Evolutionary conservation across 83 land plant species (phyloP).

Genomic region (Picea engelmannii): DNA sequence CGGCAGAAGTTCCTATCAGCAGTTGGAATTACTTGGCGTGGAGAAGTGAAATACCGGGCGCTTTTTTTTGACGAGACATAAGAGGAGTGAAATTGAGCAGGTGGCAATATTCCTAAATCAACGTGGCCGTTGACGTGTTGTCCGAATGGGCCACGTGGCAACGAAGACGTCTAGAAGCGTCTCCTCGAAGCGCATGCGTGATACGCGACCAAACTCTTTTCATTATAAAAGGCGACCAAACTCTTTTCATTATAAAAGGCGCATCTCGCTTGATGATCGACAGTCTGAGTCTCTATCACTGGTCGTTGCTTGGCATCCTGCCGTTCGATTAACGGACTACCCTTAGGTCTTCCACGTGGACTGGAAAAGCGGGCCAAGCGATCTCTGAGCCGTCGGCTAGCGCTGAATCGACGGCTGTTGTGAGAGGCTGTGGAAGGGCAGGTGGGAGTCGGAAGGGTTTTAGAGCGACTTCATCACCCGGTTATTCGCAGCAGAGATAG

Average conservation of each 20-base stretch:
- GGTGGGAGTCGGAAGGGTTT: slow-evolving; percentile 1
- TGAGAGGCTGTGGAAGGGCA: neutral
- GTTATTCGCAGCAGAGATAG: neutral
- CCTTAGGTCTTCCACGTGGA: neutral
- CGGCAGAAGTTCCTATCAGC: no score
- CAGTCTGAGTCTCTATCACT: neutral
- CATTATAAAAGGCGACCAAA: neutral
- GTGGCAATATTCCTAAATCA: neutral
- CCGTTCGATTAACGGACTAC: neutral
- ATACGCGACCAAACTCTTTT: neutral
- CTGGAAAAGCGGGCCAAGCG: neutral
- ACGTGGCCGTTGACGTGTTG: neutral
- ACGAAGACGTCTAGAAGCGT: neutral
- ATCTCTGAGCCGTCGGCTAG: neutral
- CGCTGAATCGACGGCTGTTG: slow-evolving; percentile 10
- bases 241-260: neutral
- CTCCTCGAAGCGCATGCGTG: neutral
- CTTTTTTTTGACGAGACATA: no score
- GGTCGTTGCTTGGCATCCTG: neutral
- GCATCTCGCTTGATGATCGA: neutral
- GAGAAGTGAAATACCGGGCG: no score
- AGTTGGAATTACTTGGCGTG: no score
- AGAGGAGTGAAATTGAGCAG: neutral
- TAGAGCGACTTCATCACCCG: neutral
- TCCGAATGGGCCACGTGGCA: neutral